A percentile compares a stretch with the other conserved stretches of the same genome.
Conservation (phyloP, 768 basidiomycete genomes). For the Pleurotus djamor region DNA sequence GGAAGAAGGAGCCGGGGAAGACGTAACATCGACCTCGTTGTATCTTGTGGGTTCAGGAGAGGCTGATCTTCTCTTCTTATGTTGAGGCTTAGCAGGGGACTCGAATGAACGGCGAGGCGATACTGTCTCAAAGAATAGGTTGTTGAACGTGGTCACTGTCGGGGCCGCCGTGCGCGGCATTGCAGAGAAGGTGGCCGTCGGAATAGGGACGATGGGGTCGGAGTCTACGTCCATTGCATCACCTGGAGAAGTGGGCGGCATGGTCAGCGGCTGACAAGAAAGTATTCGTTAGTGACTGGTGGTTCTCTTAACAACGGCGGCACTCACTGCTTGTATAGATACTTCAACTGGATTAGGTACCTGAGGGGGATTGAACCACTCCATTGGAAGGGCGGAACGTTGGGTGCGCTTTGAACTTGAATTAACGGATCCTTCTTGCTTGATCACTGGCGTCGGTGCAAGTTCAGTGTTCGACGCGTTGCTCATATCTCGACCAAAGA, state of each 20-base stretch:
- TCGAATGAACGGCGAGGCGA: slow-evolving; percentile 49
- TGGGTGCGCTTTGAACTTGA: slow-evolving; percentile 53
- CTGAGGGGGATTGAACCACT: slow-evolving; percentile 47
- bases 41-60: slow-evolving; percentile 47
- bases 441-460: slow-evolving; percentile 17
- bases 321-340: neutral
- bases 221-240: slow-evolving; percentile 81
- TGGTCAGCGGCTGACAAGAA: slow-evolving; percentile 30
- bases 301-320: neutral
- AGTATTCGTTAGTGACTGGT: slow-evolving; percentile 7
- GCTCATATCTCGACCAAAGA: slow-evolving; percentile 76
- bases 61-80: slow-evolving; percentile 58
- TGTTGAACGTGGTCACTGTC: slow-evolving; percentile 51
- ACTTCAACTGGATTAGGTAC: neutral
- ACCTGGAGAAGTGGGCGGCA: slow-evolving; percentile 42
- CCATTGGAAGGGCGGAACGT: slow-evolving; percentile 59
- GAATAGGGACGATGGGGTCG: slow-evolving; percentile 1
- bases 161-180: slow-evolving; percentile 41
- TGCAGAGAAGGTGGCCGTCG: slow-evolving; percentile 2
- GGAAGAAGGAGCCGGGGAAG: slow-evolving; percentile 54
- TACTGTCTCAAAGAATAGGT: slow-evolving; percentile 57
- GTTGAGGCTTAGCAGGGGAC: slow-evolving; percentile 37
- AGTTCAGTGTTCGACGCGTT: slow-evolving; percentile 41
- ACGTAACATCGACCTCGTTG: slow-evolving; percentile 35
- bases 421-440: slow-evolving; percentile 32